Base-by-base conservation (phyloP, 768 basidiomycete species). In the Porphyrellus cyaneotinctus region DNA sequence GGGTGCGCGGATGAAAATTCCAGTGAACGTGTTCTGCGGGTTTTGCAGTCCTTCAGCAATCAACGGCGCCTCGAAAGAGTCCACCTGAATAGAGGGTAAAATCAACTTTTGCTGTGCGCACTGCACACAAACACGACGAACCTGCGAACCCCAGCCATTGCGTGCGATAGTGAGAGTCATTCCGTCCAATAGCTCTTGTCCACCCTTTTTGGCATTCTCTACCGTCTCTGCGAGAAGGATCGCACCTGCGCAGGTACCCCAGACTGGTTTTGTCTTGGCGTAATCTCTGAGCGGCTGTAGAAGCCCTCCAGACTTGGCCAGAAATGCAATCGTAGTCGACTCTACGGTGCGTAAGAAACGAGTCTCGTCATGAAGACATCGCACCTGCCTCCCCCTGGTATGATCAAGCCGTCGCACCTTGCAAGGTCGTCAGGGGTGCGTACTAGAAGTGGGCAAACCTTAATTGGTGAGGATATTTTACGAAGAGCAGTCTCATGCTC, bases 171-270 rank as follows among this genome's bases (percentile, higher is more conserved):
- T 82, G 56, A 95, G 78, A 5, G 84, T 82, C 62, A 97, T 81
- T 9, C 87, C 92, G 28, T 85, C 85, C 12, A 95, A 72, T 14
- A 94, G 76, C 60, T 94, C 89, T 67, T 95, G 93, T 1, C 92
- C 92, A 28, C 88, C 90, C 62, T 84, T 85, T 74, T 92, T 93
- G 4, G 84, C 81, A 39, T 87, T 86, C 39, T 85, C 81, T 3
- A 91, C 81, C 13, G 77, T 72, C 57, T 85, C 77, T 2, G 93
- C 80, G 42, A 97, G 80, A 18, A 97, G 74, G 48, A 97, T 97
- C 36, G 94, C 94, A 12, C 95, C 95, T 0, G 95, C 95, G 69
- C 95, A 98, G 0, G 93, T 97, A 3, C 95, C 95, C 93, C 93
- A 98, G 3, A 94, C 81, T 0, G 91, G 84, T 64, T 87, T 91